These are phyloP conservation scores for Thelephora terrestris DNA, from an alignment of 1,284 basidiomycete species.

Conservation along the genomic window DNA sequence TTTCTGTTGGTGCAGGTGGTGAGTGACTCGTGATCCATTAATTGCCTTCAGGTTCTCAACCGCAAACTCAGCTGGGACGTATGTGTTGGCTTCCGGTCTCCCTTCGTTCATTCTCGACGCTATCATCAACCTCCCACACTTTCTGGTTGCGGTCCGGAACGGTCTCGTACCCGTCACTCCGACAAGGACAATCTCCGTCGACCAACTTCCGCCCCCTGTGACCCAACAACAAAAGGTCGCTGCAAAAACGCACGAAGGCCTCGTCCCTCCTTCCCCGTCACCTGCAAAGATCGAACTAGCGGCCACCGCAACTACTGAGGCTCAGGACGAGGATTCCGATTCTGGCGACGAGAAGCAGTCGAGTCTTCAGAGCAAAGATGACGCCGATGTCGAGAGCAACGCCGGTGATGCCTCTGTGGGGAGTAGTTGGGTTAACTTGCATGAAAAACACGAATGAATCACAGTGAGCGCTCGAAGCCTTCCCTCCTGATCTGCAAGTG, in stretches of 20 bases:
- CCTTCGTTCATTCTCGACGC: conserved; percentile 56
- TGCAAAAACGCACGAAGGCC: conserved; percentile 2
- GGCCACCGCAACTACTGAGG: conserved; percentile 25
- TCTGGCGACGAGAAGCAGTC: too few species aligned
- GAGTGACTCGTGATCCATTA: conserved; percentile 13
- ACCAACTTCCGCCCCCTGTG: conserved; percentile 6
- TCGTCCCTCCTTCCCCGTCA: conserved; percentile 5
- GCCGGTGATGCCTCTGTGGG: conserved; percentile 34
- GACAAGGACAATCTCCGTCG: conserved; percentile 18
- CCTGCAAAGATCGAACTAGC: conserved; percentile 9
- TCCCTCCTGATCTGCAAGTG: too few species aligned
- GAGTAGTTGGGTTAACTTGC: conserved; percentile 61
- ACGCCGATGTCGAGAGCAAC: conserved; percentile 58
- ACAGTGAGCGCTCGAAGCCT: too few species aligned
- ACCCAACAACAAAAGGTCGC: conserved; percentile 6
- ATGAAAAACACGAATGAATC: conserved; percentile 4
- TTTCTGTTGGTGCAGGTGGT: conserved; percentile 70
- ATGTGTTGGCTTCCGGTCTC: conserved; percentile 55
- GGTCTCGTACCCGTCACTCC: conserved; percentile 42
- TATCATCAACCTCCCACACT: conserved; percentile 54
- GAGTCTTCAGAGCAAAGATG: conserved; percentile 36
- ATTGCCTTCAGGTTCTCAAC: not conserved
- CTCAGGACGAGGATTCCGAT: conserved; percentile 5
- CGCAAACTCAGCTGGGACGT: conserved; percentile 43
- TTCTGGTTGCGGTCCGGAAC: conserved; percentile 52